These are phyloP conservation scores for Panicum hallii DNA, from an alignment of 202 grass and related monocot species.

Conservation along the genomic window DNA sequence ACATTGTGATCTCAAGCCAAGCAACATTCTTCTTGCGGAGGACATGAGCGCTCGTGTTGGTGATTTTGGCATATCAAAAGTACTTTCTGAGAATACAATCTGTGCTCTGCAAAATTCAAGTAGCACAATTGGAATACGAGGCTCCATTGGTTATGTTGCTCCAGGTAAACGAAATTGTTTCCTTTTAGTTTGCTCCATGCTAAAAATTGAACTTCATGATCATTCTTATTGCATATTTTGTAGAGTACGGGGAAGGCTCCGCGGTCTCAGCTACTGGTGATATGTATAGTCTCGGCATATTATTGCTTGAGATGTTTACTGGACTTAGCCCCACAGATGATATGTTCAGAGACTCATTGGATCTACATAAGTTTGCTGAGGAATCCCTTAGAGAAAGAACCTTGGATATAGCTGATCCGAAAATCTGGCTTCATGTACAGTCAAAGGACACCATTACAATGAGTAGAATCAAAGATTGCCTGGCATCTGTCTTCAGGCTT, in stretches of 20 bases:
- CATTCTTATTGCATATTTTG: no score
- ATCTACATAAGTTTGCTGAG: not conserved
- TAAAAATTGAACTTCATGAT: no score
- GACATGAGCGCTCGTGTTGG: constrained; percentile 39
- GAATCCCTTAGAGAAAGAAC: not conserved
- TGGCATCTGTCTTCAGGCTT: constrained; percentile 26
- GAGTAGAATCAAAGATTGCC: not conserved
- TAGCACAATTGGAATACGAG: constrained; percentile 51
- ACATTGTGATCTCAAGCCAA: constrained; percentile 43
- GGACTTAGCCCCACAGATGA: constrained; percentile 35
- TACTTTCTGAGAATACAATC: constrained; percentile 27
- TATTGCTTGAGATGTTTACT: constrained; percentile 27
- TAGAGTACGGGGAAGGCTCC: constrained; percentile 39
- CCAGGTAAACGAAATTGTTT: not conserved
- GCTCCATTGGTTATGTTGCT: constrained; percentile 28
- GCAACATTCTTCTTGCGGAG: constrained; percentile 32
- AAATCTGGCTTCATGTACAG: constrained; percentile 6
- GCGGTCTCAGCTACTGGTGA: constrained; percentile 32
- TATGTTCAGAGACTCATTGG: constrained; percentile 5
- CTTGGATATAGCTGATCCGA: constrained; percentile 19
- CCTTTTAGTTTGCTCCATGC: no score
- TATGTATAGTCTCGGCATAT: constrained; percentile 40
- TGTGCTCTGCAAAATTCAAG: not conserved
- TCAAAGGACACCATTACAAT: not conserved
- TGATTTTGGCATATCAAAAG: constrained; percentile 46